Base-by-base conservation (phyloP, 2,329 filamentous ascomycete genomes). In the Ophiostoma pallidulum region DNA sequence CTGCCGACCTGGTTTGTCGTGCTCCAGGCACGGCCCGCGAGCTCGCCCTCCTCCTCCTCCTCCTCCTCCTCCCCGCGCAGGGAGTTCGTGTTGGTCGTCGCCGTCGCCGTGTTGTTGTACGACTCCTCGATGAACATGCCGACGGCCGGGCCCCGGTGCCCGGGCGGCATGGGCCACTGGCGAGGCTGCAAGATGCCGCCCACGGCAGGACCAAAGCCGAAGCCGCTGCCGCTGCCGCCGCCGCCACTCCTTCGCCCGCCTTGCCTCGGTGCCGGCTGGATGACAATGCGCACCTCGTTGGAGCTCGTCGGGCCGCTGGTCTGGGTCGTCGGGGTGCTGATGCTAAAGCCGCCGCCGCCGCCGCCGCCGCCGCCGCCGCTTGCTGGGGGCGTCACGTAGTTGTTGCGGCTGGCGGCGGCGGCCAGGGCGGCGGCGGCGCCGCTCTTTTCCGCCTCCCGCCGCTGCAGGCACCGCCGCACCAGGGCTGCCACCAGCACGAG, bases 331-430 rank as follows among this genome's bases (percentile, higher is more conserved):
- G 22, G 13, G 14, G 14, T 20, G 18, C n/a, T 32, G 29, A 32
- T n/a, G 22, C 32, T 8, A 22, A 22, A 6, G 37, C 29, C 16
- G 40, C 26, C 16, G 12, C 38, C 41, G 29, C 14, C n/a, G 22
- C 40, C 28, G 9, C 32, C 18, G 36, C 12, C 14, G 51, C 74
- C 54, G 61, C 73, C 18, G 73, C 71, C 0, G 36, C 5, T 20
- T 26, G n/a, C 35, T 32, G 7, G 44, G 44, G 36, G 36, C 8
- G 44, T 40, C 8, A 40, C 4, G 16, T 40, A 40, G 2, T 14
- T 13, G 26, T 46, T 33, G 12, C 20, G 36, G 14, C 26, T 16
- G 10, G 33, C 16, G 6, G 24, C 35, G 4, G 31, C 19, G 4
- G 36, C 26, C 36, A 31, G 8, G 7, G 19, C 44, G 2, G 18